These are phyloP conservation scores for Aspergillus sp. DNA, from an alignment of 2,329 filamentous ascomycete species.

Conservation along the genomic window DNA sequence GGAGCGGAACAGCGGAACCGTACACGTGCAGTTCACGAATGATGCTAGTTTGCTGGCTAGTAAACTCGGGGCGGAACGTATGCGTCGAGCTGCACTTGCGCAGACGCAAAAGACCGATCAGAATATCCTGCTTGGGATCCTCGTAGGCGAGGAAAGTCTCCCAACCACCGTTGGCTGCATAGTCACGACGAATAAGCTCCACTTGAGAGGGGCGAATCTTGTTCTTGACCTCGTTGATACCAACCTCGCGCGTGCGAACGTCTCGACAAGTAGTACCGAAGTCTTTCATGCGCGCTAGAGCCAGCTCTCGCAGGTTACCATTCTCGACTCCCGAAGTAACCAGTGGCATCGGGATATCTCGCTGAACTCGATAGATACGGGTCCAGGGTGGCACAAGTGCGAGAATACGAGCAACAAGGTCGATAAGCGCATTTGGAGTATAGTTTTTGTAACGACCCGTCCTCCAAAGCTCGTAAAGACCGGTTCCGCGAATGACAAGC, in stretches of 20 bases:
- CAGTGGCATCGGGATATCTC: slow-evolving; percentile 98
- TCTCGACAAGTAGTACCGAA: slow-evolving; percentile 97
- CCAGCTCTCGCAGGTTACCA: slow-evolving; percentile 89
- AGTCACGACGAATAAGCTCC: slow-evolving; percentile 90
- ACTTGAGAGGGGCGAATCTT: slow-evolving; percentile 97
- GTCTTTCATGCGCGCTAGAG: slow-evolving; percentile 97
- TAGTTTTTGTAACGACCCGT: slow-evolving; percentile 98
- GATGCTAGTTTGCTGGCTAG: slow-evolving; percentile 81
- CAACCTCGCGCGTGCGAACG: slow-evolving; percentile 92
- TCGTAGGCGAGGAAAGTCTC: slow-evolving; percentile 98
- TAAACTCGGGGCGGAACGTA: slow-evolving; percentile 87
- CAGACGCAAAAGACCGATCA: slow-evolving; percentile 84
- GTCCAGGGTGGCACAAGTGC: slow-evolving; percentile 97
- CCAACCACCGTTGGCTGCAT: slow-evolving; percentile 94
- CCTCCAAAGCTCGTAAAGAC: slow-evolving; percentile 94
- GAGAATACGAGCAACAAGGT: slow-evolving; percentile 93
- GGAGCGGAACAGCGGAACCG: slow-evolving; percentile 93
- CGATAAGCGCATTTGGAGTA: slow-evolving; percentile 93
- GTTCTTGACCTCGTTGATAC: slow-evolving; percentile 98
- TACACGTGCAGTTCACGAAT: slow-evolving; percentile 96
- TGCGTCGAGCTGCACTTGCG: slow-evolving; percentile 89
- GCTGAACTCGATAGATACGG: slow-evolving; percentile 94
- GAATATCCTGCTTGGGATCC: slow-evolving; percentile 96
- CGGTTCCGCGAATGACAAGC: slow-evolving; percentile 92
- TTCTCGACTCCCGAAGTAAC: slow-evolving; percentile 99